Conservation (phyloP, 2,329 filamentous ascomycete species). For the Epichloe coenophiala region DNA sequence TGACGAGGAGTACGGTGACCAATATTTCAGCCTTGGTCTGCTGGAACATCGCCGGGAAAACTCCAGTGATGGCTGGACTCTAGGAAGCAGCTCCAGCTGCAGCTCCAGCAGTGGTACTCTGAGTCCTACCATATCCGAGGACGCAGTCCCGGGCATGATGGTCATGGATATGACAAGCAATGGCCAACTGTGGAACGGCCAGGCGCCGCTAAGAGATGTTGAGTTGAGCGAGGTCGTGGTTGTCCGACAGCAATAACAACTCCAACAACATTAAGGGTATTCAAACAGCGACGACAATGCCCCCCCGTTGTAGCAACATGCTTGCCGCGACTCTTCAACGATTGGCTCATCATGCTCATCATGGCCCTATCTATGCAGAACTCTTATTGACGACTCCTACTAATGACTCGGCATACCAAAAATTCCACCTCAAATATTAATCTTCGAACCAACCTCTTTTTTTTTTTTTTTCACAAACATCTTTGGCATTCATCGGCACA, state of each 20-base stretch:
- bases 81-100: slow-evolving; percentile 65
- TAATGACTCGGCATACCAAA: slow-evolving; percentile 14
- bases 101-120: slow-evolving; percentile 35
- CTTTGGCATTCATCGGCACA: slow-evolving; percentile 28
- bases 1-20: slow-evolving; percentile 34
- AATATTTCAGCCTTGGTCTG: slow-evolving; percentile 33
- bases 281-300: not conserved
- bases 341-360: slow-evolving; percentile 5
- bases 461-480: slow-evolving; percentile 11
- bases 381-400: slow-evolving; percentile 4
- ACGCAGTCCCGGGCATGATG: slow-evolving; percentile 22
- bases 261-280: not conserved
- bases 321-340: not conserved
- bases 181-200: slow-evolving; percentile 25
- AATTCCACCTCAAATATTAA: slow-evolving; percentile 11
- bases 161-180: slow-evolving; percentile 23
- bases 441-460: slow-evolving; percentile 18
- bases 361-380: not conserved
- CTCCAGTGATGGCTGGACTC: slow-evolving; percentile 80
- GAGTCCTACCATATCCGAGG: slow-evolving; percentile 35
- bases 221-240: slow-evolving; percentile 34
- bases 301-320: not conserved
- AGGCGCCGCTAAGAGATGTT: slow-evolving; percentile 24
- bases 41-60: slow-evolving; percentile 28
- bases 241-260: slow-evolving; percentile 17